phyloP scores from a whole-genome alignment of 2,329 filamentous ascomycete genomes.

The Apiospora pterosperma region DNA sequence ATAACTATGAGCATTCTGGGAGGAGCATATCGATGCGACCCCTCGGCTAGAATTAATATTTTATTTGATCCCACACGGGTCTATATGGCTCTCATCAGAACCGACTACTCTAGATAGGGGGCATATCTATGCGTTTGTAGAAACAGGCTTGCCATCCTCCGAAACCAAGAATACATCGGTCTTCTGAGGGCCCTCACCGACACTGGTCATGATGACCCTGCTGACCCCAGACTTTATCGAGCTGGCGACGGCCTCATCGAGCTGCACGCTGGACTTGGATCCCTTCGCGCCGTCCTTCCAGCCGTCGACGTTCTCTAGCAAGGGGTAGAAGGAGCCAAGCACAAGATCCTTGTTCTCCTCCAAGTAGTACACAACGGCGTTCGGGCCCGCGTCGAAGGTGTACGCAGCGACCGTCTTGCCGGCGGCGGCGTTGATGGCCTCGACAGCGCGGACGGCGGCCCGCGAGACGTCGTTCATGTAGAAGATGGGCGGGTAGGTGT shows the following conservation, averaged over 20 bases:
- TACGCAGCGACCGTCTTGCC: conserved; percentile 85
- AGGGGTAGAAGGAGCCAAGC: conserved; percentile 72
- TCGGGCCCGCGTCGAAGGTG: conserved; percentile 96
- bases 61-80: neutral
- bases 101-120: neutral
- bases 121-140: conserved; percentile 16
- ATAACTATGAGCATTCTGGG: neutral
- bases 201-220: conserved; percentile 84
- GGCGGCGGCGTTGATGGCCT: conserved; percentile 79
- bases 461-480: conserved; percentile 95
- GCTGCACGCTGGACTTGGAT: conserved; percentile 49
- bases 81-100: neutral
- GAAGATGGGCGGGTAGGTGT: conserved; percentile 96
- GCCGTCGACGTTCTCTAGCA: conserved; percentile 62
- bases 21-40: neutral
- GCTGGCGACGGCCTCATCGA: conserved; percentile 63
- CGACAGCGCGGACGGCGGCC: conserved; percentile 83
- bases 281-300: conserved; percentile 63
- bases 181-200: conserved; percentile 84
- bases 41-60: neutral
- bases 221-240: conserved; percentile 76
- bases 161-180: conserved; percentile 74
- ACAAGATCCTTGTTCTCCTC: conserved; percentile 72
- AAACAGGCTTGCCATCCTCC: conserved; percentile 55
- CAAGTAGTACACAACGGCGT: conserved; percentile 94